A percentile compares a stretch with the other conserved stretches of the same genome.
Conservation (phyloP, 2,329 filamentous ascomycete genomes). For the Aureobasidium sp. region DNA sequence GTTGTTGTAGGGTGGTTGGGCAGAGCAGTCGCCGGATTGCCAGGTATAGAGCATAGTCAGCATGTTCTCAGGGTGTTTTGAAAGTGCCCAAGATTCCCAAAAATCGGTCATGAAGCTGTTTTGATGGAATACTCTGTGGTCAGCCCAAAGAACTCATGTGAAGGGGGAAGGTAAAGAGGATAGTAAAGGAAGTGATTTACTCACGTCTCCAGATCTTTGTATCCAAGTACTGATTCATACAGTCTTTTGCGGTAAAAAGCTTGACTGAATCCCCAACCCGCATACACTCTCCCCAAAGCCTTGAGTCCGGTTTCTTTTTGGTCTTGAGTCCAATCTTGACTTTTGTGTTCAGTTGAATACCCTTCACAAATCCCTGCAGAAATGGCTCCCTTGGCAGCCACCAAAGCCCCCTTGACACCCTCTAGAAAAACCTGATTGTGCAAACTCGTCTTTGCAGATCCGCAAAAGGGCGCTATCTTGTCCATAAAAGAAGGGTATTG, state of each 20-base stretch:
- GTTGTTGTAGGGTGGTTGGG: constrained; percentile 61
- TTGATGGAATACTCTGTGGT: too few relatives aligned
- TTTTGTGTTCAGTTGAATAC: constrained; percentile 36
- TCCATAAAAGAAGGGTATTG: constrained; percentile 8
- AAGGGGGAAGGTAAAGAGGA: not conserved
- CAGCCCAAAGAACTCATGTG: too few relatives aligned
- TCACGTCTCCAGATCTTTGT: constrained; percentile 52
- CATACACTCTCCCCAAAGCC: constrained; percentile 63
- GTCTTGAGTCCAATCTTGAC: constrained; percentile 44
- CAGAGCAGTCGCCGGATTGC: constrained; percentile 65
- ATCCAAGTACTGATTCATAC: constrained; percentile 59
- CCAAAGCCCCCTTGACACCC: constrained; percentile 54
- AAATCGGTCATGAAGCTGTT: constrained; percentile 63
- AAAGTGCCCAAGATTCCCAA: constrained; percentile 68
- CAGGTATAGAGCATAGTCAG: constrained; percentile 71
- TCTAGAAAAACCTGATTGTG: constrained; percentile 65
- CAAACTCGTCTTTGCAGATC: constrained; percentile 54
- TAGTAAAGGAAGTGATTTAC: not conserved
- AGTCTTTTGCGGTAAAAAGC: constrained; percentile 67
- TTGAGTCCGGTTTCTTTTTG: constrained; percentile 55
- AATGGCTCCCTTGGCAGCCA: constrained; percentile 49
- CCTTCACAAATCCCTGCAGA: constrained; percentile 47
- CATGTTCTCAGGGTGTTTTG: constrained; percentile 70
- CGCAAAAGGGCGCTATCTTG: constrained; percentile 54
- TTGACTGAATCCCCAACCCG: constrained; percentile 75